Conservation (phyloP, 345 rosid species). For the Passiflora organensis region DNA sequence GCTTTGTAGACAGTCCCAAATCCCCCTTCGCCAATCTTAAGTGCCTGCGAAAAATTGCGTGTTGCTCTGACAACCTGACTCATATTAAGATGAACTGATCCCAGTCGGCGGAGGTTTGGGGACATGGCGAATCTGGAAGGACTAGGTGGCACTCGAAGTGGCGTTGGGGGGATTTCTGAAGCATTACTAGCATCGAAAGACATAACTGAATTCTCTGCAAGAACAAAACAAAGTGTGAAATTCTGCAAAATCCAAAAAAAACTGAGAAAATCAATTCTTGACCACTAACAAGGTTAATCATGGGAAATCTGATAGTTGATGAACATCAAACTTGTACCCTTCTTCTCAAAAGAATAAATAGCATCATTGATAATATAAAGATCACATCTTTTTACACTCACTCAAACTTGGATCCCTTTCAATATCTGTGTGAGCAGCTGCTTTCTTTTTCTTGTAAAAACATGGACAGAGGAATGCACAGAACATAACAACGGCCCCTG, state of each 20-base stretch:
- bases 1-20: slow-evolving; percentile 90
- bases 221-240: no score
- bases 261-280: not conserved
- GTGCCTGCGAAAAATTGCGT: slow-evolving; percentile 50
- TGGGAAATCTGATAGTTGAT: not conserved
- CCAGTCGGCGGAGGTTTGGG: slow-evolving; percentile 59
- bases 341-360: not conserved
- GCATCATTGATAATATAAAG: slow-evolving; percentile 2
- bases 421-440: slow-evolving; percentile 46
- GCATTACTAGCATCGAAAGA: slow-evolving; percentile 45
- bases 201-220: slow-evolving; percentile 56
- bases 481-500: slow-evolving; percentile 49
- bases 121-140: slow-evolving; percentile 82
- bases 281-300: slow-evolving; percentile 3
- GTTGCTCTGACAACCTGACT: slow-evolving; percentile 63
- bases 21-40: slow-evolving; percentile 86
- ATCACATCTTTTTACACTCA: slow-evolving; percentile 29
- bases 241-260: slow-evolving; percentile 5
- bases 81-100: slow-evolving; percentile 63
- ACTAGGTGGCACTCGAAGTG: slow-evolving; percentile 75
- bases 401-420: slow-evolving; percentile 58
- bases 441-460: slow-evolving; percentile 53
- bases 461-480: slow-evolving; percentile 59
- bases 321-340: not conserved
- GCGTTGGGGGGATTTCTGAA: slow-evolving; percentile 65